Percentiles rank a stretch among this genome's conserved stretches.
These are phyloP conservation scores for Colletotrichum tropicicola DNA, from an alignment of 2,329 filamentous ascomycete species.

Conservation along the genomic window DNA sequence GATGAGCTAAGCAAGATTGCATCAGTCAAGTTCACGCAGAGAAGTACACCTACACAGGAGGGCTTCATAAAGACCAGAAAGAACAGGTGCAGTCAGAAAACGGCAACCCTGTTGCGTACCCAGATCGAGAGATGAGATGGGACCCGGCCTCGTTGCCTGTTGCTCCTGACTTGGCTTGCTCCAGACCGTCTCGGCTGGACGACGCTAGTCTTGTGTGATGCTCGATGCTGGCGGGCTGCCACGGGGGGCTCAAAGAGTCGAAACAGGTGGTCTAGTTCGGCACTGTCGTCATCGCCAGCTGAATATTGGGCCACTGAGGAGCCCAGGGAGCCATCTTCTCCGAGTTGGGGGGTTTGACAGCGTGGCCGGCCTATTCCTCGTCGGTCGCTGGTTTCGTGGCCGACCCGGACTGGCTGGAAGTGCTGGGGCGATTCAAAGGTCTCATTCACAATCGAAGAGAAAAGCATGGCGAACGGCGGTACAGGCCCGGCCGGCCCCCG, in stretches of 20 bases:
- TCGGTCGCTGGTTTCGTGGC: conserved; percentile 7
- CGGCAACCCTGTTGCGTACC: no score
- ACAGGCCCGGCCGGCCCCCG: no score
- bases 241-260: background rate
- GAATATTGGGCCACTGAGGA: background rate
- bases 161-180: no score
- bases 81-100: no score
- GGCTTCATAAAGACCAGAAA: no score
- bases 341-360: conserved; percentile 4
- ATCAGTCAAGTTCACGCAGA: no score
- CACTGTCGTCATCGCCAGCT: background rate
- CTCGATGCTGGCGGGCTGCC: background rate
- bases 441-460: background rate
- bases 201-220: no score
- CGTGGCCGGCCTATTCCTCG: conserved; percentile 1
- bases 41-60: no score
- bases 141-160: no score
- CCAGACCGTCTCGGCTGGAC: no score
- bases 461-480: background rate
- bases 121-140: no score
- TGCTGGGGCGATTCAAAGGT: background rate
- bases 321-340: background rate
- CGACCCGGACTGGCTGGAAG: conserved; percentile 10
- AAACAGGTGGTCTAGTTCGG: background rate
- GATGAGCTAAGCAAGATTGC: background rate